phyloP scores from a whole-genome alignment of 371 early-diverging fungal species.

The Coemansia sp. region DNA sequence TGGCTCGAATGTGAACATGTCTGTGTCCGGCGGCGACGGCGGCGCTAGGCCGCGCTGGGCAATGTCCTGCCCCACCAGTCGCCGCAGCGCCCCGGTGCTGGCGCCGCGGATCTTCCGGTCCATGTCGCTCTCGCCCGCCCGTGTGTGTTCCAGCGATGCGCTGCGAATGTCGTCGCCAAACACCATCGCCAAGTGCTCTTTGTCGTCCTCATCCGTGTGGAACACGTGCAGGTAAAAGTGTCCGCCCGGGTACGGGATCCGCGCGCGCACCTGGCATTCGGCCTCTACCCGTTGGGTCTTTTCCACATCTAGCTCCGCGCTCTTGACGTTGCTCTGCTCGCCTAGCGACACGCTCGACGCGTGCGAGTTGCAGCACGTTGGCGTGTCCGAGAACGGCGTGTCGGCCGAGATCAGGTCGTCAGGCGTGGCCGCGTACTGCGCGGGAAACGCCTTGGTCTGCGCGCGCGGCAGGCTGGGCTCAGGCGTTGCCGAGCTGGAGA shows the following conservation, averaged over 20 bases:
- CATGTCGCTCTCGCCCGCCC: conserved; percentile 72
- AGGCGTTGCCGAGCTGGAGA: conserved; percentile 16
- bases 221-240: conserved; percentile 85
- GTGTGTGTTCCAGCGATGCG: conserved; percentile 63
- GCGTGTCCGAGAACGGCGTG: conserved; percentile 7
- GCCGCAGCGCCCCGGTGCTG: conserved; percentile 61
- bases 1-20: conserved; percentile 15
- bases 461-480: conserved; percentile 9
- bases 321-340: conserved; percentile 1
- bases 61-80: conserved; percentile 54
- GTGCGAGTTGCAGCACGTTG: conserved; percentile 22
- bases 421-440: conserved; percentile 11
- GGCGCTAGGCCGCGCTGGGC: background rate
- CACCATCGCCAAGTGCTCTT: conserved; percentile 92
- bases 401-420: conserved; percentile 36
- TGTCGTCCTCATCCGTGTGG: conserved; percentile 77
- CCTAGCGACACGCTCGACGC: conserved; percentile 12
- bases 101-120: conserved; percentile 81
- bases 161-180: conserved; percentile 81
- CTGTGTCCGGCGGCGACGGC: background rate
- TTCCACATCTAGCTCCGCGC: background rate
- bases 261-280: conserved; percentile 74
- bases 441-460: conserved; percentile 4
- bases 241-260: conserved; percentile 83
- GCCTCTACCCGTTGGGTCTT: background rate